phyloP scores from a whole-genome alignment of 2,329 filamentous ascomycete species.

The Remersonia thermophila region DNA sequence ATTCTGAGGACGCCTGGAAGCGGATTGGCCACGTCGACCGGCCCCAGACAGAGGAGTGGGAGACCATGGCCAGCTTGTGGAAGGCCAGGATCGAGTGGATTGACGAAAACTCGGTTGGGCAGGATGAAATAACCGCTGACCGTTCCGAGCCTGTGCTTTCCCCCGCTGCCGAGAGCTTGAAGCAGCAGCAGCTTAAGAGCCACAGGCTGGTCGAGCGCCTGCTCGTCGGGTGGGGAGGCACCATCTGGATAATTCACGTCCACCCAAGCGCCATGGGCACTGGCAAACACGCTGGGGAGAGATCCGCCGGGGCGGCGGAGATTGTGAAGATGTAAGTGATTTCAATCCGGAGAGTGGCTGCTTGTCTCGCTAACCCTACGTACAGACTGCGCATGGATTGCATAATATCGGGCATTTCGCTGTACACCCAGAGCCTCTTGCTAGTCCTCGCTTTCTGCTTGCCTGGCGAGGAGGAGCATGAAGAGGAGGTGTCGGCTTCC shows the following conservation, averaged over 20 bases:
- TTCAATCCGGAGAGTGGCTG: neutral
- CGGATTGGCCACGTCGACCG: slow-evolving; percentile 84
- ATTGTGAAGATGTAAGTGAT: slow-evolving; percentile 76
- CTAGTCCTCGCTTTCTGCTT: slow-evolving; percentile 85
- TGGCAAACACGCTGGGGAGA: slow-evolving; percentile 56
- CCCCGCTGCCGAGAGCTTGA: slow-evolving; percentile 34
- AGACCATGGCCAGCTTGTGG: slow-evolving; percentile 94
- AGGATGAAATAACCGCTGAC: slow-evolving; percentile 45
- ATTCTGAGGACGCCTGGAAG: slow-evolving; percentile 83
- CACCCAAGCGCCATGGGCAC: slow-evolving; percentile 59
- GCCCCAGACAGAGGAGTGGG: slow-evolving; percentile 77
- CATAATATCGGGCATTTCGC: slow-evolving; percentile 89
- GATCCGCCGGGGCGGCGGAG: slow-evolving; percentile 67
- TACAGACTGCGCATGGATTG: slow-evolving; percentile 82
- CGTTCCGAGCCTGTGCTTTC: slow-evolving; percentile 26
- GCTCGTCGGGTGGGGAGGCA: slow-evolving; percentile 89
- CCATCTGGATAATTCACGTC: slow-evolving; percentile 90
- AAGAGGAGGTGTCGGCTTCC: slow-evolving; percentile 27
- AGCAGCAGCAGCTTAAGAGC: slow-evolving; percentile 35
- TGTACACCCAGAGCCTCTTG: slow-evolving; percentile 87
- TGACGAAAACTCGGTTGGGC: slow-evolving; percentile 67
- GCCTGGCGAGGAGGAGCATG: slow-evolving; percentile 55
- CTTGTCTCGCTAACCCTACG: slow-evolving; percentile 10
- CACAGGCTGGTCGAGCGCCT: slow-evolving; percentile 57
- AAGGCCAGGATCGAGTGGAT: slow-evolving; percentile 89